Percentiles rank a stretch among this genome's conserved stretches.
Evolutionary conservation across 495 filamentous ascomycete genomes (phyloP).

Genomic region (Wilcoxina mikolae): DNA sequence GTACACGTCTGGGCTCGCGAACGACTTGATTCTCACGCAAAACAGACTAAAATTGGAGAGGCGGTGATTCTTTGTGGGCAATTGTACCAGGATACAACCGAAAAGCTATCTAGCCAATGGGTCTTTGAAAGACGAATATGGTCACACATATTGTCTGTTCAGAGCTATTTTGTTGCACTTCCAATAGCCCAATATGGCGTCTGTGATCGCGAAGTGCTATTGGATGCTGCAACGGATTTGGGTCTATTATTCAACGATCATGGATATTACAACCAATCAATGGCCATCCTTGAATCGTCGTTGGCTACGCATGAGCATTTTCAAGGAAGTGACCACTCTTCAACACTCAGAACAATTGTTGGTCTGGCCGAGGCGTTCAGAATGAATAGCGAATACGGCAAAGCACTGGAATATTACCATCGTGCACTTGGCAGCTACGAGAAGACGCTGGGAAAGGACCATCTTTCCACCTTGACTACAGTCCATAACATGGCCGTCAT

Average conservation of each 20-base stretch:
- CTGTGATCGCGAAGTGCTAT: background rate
- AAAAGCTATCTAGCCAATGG: constrained; percentile 1
- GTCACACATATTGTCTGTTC: background rate
- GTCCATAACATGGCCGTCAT: constrained; percentile 6
- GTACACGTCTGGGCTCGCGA: constrained; percentile 16
- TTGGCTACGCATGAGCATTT: background rate
- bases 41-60: background rate
- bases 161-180: background rate
- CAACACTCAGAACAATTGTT: background rate
- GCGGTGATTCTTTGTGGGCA: constrained; percentile 6
- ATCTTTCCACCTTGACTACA: background rate
- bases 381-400: constrained; percentile 16
- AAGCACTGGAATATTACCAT: constrained; percentile 16
- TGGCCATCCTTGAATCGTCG: background rate
- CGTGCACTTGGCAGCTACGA: constrained; percentile 8
- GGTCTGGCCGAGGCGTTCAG: constrained; percentile 3
- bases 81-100: background rate
- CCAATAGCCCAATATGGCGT: background rate
- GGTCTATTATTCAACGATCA: background rate
- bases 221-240: background rate
- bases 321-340: too few species aligned
- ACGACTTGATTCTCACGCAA: background rate
- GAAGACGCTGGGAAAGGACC: constrained; percentile 12
- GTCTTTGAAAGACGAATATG: background rate
- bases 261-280: background rate